Base-by-base conservation (phyloP, 2,329 filamentous ascomycete species). In the Colletotrichum incanum region DNA sequence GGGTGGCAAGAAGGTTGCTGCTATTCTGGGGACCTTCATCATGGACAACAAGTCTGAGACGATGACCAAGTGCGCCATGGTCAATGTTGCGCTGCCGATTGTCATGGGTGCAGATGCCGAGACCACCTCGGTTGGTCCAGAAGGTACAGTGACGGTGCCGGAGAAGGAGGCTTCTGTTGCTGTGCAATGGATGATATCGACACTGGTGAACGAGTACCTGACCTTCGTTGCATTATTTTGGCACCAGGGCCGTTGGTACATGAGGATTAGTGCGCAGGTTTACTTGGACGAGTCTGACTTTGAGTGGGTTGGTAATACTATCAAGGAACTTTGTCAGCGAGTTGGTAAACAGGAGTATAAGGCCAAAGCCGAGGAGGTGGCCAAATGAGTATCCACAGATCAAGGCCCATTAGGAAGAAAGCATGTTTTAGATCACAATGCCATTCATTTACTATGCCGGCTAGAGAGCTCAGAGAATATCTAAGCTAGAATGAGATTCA, bases 271-370 rank as follows among this genome's bases (percentile, higher is more conserved):
- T 78, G 94, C 90, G 18, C 95, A 98, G 85, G 88, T 96, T 0
- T 98, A 96, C 79, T 82, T 98, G n/a, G 94, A 94, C 34, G 79
- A 92, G 74, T 86, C 86, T 16, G 95, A 98, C 80, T 98, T 96
- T 78, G 89, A 92, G 79, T 93, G 89, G 88, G 87, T 88, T 5
- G 93, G 87, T 0, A 78, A 84, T 62, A 83, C 88, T 11, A 80
- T 96, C 77, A 88, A 89, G 78, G 81, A 84, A 47, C 56, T 89
- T 18, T 83, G 82, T 67, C 78, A 80, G 63, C 80, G 85, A 69
- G 83, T 86, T 7, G 79, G 79, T 76, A 72, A 52, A 2, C 55
- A 49, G 9, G 64, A 73, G 4, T 67, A 73, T 23, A 67, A 49
- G 23, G 45, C 9, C 16, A 43, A 59, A 7, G 23, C 16, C 8